These are phyloP conservation scores for Tulasnella sp. DNA, from an alignment of 768 basidiomycete genomes.

Conservation along the genomic window DNA sequence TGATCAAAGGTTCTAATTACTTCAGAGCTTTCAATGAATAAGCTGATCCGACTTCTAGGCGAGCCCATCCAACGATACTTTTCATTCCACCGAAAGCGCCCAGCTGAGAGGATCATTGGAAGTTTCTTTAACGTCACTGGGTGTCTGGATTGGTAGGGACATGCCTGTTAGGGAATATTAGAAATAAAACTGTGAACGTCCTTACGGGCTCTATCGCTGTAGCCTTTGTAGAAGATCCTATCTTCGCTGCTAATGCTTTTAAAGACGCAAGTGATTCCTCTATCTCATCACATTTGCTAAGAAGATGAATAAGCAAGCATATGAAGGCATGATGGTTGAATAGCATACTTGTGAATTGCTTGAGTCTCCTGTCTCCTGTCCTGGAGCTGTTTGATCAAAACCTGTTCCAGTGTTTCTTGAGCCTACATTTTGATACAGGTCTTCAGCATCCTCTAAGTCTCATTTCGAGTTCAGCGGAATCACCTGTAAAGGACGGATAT, in stretches of 20 bases:
- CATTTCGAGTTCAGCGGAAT: conserved; percentile 17
- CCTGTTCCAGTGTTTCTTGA: conserved; percentile 60
- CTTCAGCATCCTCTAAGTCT: background rate
- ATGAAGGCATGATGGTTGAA: conserved; percentile 20
- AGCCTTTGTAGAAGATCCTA: too few species aligned
- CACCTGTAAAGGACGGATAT: conserved; percentile 78
- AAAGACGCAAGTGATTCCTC: conserved; percentile 41
- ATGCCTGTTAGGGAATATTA: too few species aligned
- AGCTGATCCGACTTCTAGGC: too few species aligned
- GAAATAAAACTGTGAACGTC: too few species aligned
- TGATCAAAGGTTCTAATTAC: too few species aligned
- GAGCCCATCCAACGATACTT: too few species aligned
- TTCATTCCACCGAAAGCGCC: too few species aligned
- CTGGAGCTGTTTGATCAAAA: conserved; percentile 72
- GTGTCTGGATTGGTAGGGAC: too few species aligned
- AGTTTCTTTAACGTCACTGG: too few species aligned
- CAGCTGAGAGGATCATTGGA: too few species aligned
- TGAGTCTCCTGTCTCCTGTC: conserved; percentile 59
- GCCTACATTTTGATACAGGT: conserved; percentile 35
- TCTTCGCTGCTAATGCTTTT: background rate
- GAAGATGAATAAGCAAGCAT: background rate
- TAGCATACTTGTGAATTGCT: conserved; percentile 54
- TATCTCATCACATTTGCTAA: conserved; percentile 59
- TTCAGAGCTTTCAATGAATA: too few species aligned
- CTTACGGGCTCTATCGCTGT: too few species aligned